Conservation (phyloP, 2,329 filamentous ascomycete species). For the Teratosphaeria pseudoeucalypti region DNA sequence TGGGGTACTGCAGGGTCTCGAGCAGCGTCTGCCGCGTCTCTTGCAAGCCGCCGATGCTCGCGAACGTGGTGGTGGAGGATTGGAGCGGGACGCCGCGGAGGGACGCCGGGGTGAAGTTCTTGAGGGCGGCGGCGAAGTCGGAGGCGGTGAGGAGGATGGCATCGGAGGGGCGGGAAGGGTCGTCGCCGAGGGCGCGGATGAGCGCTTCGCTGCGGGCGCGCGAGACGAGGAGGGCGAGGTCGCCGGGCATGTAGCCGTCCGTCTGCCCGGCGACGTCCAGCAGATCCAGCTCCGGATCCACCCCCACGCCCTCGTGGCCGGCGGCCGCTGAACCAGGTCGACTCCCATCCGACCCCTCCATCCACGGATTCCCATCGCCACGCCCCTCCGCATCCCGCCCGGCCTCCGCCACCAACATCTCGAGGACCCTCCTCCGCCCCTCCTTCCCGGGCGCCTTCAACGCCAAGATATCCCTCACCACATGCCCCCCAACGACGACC, state of each 20-base stretch:
- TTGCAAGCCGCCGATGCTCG: constrained; percentile 77
- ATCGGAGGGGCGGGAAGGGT: constrained; percentile 27
- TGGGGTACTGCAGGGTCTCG: constrained; percentile 93
- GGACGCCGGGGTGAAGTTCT: constrained; percentile 90
- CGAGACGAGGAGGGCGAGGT: constrained; percentile 74
- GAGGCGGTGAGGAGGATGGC: constrained; percentile 55
- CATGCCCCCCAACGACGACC: constrained; percentile 79
- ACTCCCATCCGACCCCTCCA: constrained; percentile 55
- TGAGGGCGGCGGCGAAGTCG: constrained; percentile 77
- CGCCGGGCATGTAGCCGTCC: constrained; percentile 96
- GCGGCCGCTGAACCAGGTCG: constrained; percentile 32
- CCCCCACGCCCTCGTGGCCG: constrained; percentile 52
- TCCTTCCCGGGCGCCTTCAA: constrained; percentile 91
- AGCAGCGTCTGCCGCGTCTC: constrained; percentile 83
- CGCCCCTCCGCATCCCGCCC: not conserved
- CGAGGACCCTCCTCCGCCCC: constrained; percentile 69
- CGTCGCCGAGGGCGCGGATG: constrained; percentile 59
- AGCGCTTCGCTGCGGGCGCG: constrained; percentile 86
- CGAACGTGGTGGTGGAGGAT: constrained; percentile 83
- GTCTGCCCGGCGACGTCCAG: constrained; percentile 88
- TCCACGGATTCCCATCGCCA: constrained; percentile 43
- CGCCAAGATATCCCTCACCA: constrained; percentile 81
- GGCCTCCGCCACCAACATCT: constrained; percentile 51
- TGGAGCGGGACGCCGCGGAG: constrained; percentile 90
- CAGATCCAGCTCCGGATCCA: constrained; percentile 74